Evolutionary conservation across 1,139 yeast genomes (phyloP), one percentile per base, ranked within the genome.

Genomic region (Pichia sorboxylosa): DNA sequence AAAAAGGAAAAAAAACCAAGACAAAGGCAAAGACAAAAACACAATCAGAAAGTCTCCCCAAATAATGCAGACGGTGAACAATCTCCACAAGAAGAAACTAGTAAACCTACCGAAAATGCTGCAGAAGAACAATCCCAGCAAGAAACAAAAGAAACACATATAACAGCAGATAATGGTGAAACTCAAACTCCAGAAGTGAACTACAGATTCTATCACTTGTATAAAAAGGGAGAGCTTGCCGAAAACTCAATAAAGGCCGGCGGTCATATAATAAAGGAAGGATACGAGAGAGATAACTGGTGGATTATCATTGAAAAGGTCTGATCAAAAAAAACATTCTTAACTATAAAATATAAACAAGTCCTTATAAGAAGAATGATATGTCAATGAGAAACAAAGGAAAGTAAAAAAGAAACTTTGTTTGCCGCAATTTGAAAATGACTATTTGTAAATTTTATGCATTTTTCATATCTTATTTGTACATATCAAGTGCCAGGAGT

Each of bases 281-380:
- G 99, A 1, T 92, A 87, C 50, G 97, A 90, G 51, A 71, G 69
- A 47, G 98, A 92, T 51, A 90, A 90, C 51, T 90, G 98, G 97
- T 90, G 95, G 83, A 78, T 66, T 3, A 59, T 76, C 2, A 59
- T 66, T 13, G 55, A 57, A 43, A 63, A 58, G 36, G 11, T 19
- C 8, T 19, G 22, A 19, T 8, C n/a, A n/a, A n/a, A n/a, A n/a
- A n/a, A n/a, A n/a, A n/a, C n/a, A n/a, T n/a, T n/a, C n/a, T n/a
- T n/a, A n/a, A n/a, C n/a, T n/a, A n/a, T n/a, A n/a, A n/a, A n/a
- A n/a, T n/a, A n/a, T n/a, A n/a, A n/a, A n/a, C n/a, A n/a, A n/a
- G n/a, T n/a, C n/a, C n/a, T n/a, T n/a, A n/a, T n/a, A n/a, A n/a
- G n/a, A n/a, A n/a, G n/a, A n/a, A n/a, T n/a, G n/a, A n/a, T n/a